Percentiles rank a stretch among this genome's conserved stretches.
These are phyloP conservation scores for Tritrichomonas musculus DNA, from an alignment of 208 protist species.

Conservation along the genomic window DNA sequence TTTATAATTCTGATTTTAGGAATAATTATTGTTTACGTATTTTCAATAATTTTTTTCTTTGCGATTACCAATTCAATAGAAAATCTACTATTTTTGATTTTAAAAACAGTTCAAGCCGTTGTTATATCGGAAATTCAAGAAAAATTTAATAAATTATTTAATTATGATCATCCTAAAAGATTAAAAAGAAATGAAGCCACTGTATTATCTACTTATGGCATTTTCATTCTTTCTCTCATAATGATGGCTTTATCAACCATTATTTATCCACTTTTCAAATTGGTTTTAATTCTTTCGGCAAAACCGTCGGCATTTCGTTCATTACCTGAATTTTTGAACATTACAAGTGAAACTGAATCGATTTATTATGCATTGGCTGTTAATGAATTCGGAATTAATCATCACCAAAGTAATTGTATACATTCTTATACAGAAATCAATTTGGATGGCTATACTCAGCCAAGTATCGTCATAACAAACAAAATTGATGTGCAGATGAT, in stretches of 20 bases:
- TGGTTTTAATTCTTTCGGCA: neutral
- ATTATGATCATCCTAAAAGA: neutral
- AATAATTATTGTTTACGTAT: neutral
- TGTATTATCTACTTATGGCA: neutral
- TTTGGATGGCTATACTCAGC: too few species aligned
- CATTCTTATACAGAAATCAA: neutral
- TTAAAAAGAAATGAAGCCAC: too few species aligned
- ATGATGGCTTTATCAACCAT: neutral
- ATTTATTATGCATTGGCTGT: neutral
- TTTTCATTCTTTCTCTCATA: neutral
- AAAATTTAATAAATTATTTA: neutral
- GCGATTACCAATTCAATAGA: neutral
- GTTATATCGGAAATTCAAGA: neutral
- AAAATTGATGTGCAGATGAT: too few species aligned
- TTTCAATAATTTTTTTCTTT: neutral
- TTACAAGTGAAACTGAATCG: neutral
- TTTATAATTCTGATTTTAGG: neutral
- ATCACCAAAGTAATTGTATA: neutral
- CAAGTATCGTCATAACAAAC: neutral
- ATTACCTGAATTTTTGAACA: neutral
- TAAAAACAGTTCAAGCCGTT: neutral
- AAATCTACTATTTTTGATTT: neutral
- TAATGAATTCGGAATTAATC: neutral
- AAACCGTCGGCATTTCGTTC: neutral
- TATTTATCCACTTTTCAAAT: neutral